Evolutionary conservation across 768 basidiomycete species (phyloP).

Genomic region (Hypholoma fasciculare): DNA sequence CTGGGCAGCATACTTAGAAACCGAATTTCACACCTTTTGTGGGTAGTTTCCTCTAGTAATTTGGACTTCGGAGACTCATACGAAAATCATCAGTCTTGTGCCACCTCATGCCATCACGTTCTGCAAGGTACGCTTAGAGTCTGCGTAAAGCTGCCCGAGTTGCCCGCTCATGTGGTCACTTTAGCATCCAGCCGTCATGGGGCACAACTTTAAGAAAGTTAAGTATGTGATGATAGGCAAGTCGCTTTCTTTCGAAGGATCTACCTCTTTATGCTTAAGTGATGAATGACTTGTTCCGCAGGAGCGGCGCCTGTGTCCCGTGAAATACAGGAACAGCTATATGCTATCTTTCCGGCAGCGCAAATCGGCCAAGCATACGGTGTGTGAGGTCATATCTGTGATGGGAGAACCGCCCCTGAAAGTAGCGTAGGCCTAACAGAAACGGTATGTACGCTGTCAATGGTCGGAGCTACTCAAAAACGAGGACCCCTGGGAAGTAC

Average conservation of each 20-base stretch:
- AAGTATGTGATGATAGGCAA: conserved; percentile 42
- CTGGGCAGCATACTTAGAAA: conserved; percentile 46
- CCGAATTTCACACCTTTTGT: conserved; percentile 49
- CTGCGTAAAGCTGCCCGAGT: background rate
- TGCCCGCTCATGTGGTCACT: background rate
- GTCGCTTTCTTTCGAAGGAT: conserved; percentile 16
- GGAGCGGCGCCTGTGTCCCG: conserved; percentile 62
- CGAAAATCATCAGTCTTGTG: conserved; percentile 33
- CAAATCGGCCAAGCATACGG: conserved; percentile 66
- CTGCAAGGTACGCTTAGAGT: conserved; percentile 42
- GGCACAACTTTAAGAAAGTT: conserved; percentile 40
- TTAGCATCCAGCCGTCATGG: conserved; percentile 44
- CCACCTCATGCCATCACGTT: conserved; percentile 49
- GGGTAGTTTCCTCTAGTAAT: conserved; percentile 12
- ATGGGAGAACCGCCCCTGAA: background rate
- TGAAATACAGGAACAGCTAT: conserved; percentile 48
- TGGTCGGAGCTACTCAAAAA: conserved; percentile 43
- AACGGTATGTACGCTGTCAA: conserved; percentile 44
- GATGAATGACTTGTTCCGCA: conserved; percentile 25
- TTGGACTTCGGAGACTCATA: background rate
- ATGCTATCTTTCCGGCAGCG: conserved; percentile 45
- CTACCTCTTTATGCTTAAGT: background rate
- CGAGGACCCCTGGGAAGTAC: conserved; percentile 38
- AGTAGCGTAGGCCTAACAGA: conserved; percentile 28
- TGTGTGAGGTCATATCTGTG: conserved; percentile 14